Evolutionary conservation across 2,329 filamentous ascomycete species (phyloP).

Genomic region (Emmonsiellopsis sp.): DNA sequence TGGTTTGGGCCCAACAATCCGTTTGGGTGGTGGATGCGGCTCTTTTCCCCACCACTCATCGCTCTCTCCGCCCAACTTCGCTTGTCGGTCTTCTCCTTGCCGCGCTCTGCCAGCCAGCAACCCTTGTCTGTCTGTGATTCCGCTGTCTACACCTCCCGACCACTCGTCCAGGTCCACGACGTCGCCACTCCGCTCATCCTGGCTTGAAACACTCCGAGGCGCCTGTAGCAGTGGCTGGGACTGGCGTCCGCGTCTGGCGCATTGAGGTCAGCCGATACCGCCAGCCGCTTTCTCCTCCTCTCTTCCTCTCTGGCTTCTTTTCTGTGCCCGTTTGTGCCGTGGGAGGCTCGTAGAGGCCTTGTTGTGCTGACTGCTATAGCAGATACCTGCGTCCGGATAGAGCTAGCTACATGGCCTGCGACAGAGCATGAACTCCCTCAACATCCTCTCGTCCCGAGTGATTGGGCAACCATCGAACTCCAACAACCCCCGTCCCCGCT

Average conservation of each 20-base stretch:
- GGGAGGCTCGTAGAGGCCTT: neutral
- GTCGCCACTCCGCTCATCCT: neutral
- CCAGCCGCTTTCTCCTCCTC: neutral
- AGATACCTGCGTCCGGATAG: conserved; percentile 25
- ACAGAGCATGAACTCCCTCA: conserved; percentile 88
- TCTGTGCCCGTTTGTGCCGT: neutral
- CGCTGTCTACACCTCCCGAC: too few species aligned
- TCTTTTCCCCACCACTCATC: too few species aligned
- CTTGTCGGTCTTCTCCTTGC: too few species aligned
- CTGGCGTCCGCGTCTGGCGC: conserved; percentile 26
- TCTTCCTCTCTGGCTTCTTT: conserved; percentile 8
- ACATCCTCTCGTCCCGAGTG: conserved; percentile 81
- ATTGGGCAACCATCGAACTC: conserved; percentile 49
- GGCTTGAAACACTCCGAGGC: neutral
- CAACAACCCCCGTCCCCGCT: conserved; percentile 42
- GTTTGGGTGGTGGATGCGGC: too few species aligned
- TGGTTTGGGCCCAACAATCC: too few species aligned
- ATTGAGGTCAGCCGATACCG: conserved; percentile 26
- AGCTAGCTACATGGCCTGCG: conserved; percentile 36
- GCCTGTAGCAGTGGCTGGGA: conserved; percentile 11
- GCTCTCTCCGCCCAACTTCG: too few species aligned
- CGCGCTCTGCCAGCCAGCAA: too few species aligned
- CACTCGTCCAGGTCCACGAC: too few species aligned
- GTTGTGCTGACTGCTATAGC: conserved; percentile 3
- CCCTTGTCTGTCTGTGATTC: too few species aligned